Evolutionary conservation across 768 basidiomycete genomes (phyloP), one percentile per base, ranked within the genome.

Genomic region (Kwoniella shandongensis): DNA sequence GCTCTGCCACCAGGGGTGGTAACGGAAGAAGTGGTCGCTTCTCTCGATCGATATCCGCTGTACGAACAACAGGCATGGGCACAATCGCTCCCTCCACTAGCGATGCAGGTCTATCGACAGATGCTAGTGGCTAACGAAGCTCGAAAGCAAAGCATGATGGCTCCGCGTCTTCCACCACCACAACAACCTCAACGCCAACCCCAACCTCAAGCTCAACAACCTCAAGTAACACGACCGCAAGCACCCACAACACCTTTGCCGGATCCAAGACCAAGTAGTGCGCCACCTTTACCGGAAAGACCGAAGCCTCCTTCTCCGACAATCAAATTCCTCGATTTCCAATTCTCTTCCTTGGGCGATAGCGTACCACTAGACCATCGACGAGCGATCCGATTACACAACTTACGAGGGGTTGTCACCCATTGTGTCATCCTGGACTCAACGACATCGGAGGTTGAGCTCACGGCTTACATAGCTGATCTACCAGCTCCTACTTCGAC

Each of bases 31-130:
- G 59, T 76, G 10, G 74, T 74, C 2, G 53, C 63, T n/a, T 62
- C 63, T 2, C 58, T 75, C 2, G 35, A 42, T 2, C 59, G 63
- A 51, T 75, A 75, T 46, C 66, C 67, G 7, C 26, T 54, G 10
- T 54, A 69, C 22, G 71, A 73, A 38, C 68, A 70, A 55, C 54
- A 61, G 47, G 58, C 62, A 0, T 75, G 74, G 74, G 59, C 58
- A 3, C 40, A 51, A 22, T 52, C 69, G 5, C 62, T 75, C 3
- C 46, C 57, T 2, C 64, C 66, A 0, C 38, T 57, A 17, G 59
- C 57, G 8, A 42, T 63, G 55, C 56, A 65, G 23, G 58, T 68
- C 11, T 68, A 66, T 45, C 63, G 67, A 0, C 62, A 66, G 20
- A 67, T 70, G 35, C 30, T 59, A n/a, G 69, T 69, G 13, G 54